A percentile compares a stretch with the other conserved stretches of the same genome.
Evolutionary conservation across 2,329 filamentous ascomycete species (phyloP).

Genomic region (Pseudogymnoascus sp.): DNA sequence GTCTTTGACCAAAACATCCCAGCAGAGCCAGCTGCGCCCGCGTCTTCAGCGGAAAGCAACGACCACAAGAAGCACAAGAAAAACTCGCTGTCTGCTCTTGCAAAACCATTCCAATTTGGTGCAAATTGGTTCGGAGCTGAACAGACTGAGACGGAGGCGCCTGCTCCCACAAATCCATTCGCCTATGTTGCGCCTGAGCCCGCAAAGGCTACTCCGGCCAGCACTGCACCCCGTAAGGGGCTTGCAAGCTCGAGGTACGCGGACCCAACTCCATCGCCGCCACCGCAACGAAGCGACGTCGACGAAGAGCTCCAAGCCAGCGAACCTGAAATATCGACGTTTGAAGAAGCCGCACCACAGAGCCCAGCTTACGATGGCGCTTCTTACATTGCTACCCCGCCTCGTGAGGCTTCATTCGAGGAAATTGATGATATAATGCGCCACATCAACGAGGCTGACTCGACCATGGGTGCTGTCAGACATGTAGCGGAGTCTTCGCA

Average conservation of each 20-base stretch:
- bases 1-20: slow-evolving; percentile 30
- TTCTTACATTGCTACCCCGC: slow-evolving; percentile 1
- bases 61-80: slow-evolving; percentile 30
- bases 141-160: neutral
- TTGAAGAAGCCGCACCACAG: neutral
- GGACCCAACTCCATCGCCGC: neutral
- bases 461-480: slow-evolving; percentile 48
- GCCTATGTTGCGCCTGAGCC: slow-evolving; percentile 7
- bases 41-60: neutral
- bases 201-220: slow-evolving; percentile 8
- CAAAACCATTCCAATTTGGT: slow-evolving; percentile 52
- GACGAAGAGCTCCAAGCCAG: neutral
- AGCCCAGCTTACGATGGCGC: neutral
- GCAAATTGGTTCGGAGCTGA: slow-evolving; percentile 10
- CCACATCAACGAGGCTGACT: slow-evolving; percentile 66
- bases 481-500: slow-evolving; percentile 53
- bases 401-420: slow-evolving; percentile 45
- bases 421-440: slow-evolving; percentile 93
- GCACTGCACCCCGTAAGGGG: neutral
- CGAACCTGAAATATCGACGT: neutral
- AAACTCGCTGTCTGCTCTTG: slow-evolving; percentile 60
- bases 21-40: slow-evolving; percentile 2
- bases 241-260: neutral
- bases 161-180: neutral
- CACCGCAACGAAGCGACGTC: neutral